phyloP scores from a whole-genome alignment of 805 yeast species.

The Cyberlindnera mississippiensis region DNA sequence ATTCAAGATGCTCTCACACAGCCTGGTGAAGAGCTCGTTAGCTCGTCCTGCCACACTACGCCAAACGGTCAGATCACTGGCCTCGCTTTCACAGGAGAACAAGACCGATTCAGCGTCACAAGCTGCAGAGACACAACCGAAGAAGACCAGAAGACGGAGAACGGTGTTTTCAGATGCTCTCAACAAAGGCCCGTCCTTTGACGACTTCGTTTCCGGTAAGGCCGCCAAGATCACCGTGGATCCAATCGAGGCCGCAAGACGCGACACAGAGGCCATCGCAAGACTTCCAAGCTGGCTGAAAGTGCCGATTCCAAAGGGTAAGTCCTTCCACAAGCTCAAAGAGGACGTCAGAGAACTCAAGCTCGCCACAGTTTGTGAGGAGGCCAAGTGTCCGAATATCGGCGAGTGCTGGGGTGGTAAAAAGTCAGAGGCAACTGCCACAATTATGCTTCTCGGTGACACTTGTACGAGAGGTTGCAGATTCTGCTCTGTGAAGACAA shows the following conservation, averaged over 20 bases:
- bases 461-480: conserved; percentile 99
- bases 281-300: conserved; percentile 91
- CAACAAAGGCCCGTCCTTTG: conserved; percentile 88
- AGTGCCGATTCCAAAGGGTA: conserved; percentile 96
- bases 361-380: conserved; percentile 95
- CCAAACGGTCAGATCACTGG: conserved; percentile 11
- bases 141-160: conserved; percentile 40
- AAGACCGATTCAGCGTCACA: conserved; percentile 3
- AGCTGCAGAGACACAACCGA: conserved; percentile 9
- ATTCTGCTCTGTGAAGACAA: conserved; percentile 94
- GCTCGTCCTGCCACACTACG: conserved; percentile 5
- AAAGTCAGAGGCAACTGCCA: conserved; percentile 90
- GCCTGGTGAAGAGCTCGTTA: conserved; percentile 5
- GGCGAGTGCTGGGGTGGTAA: conserved; percentile 99
- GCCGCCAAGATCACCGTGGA: conserved; percentile 65
- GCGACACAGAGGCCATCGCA: conserved; percentile 49
- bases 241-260: conserved; percentile 72
- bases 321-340: conserved; percentile 73
- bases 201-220: conserved; percentile 80
- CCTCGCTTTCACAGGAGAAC: conserved; percentile 12
- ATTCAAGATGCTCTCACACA: conserved; percentile 4
- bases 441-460: conserved; percentile 97
- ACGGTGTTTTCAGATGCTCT: conserved; percentile 67
- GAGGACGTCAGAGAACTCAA: conserved; percentile 85
- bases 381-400: conserved; percentile 98